Percentiles rank a stretch among this genome's conserved stretches.
Evolutionary conservation across 1,139 yeast genomes (phyloP).

Genomic region (Suhomyces wounanorum): DNA sequence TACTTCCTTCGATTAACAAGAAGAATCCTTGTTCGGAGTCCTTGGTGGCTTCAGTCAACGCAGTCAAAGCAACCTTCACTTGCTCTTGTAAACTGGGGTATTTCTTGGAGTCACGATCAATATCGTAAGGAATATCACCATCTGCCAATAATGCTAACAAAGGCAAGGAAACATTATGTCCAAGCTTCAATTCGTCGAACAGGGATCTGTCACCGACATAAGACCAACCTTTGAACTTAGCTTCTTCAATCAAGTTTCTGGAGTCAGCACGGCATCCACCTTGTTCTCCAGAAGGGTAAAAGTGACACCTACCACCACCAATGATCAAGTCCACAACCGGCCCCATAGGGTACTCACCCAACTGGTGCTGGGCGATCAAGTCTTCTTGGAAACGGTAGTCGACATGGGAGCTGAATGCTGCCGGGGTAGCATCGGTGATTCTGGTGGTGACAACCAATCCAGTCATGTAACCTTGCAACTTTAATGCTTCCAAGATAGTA

Average conservation of each 20-base stretch:
- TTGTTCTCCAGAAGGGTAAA: constrained; percentile 21
- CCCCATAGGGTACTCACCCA: constrained; percentile 30
- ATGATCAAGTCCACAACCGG: constrained; percentile 29
- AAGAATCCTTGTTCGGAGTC: constrained; percentile 29
- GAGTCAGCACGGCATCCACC: constrained; percentile 26
- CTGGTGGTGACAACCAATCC: constrained; percentile 33
- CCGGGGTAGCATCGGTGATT: constrained; percentile 30
- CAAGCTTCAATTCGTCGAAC: constrained; percentile 23
- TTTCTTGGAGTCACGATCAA: constrained; percentile 25
- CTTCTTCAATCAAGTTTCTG: constrained; percentile 28
- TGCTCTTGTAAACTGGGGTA: constrained; percentile 30
- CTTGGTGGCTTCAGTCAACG: constrained; percentile 26
- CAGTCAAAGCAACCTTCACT: constrained; percentile 27
- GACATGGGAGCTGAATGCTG: constrained; percentile 29
- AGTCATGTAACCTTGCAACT: constrained; percentile 28
- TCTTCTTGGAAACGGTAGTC: constrained; percentile 30
- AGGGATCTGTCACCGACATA: constrained; percentile 26
- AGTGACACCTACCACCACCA: constrained; percentile 33
- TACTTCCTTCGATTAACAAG: constrained; percentile 29
- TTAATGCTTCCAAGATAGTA: constrained; percentile 30
- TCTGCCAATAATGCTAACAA: constrained; percentile 30
- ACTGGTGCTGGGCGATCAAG: constrained; percentile 30
- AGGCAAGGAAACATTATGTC: constrained; percentile 27
- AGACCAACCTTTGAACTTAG: constrained; percentile 22
- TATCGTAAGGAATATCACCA: constrained; percentile 29